Percentiles rank a stretch among this genome's conserved stretches.
These are phyloP conservation scores for Bromus sterilis DNA, from an alignment of 176 grass and related monocot species.

Conservation along the genomic window DNA sequence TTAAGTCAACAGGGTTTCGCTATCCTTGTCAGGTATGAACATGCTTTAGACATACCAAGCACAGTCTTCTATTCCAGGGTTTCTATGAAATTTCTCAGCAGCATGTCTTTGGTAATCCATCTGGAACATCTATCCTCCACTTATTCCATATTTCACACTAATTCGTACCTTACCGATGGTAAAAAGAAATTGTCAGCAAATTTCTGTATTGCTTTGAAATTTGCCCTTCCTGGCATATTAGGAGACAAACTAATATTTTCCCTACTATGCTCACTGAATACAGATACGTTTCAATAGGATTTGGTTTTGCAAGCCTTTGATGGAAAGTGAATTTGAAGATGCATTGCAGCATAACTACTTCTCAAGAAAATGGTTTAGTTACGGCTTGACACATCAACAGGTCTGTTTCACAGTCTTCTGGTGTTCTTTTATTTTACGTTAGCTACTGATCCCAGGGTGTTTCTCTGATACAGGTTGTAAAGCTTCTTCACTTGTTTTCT, in stretches of 20 bases:
- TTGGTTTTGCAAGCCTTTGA: conserved; percentile 54
- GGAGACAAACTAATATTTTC: neutral
- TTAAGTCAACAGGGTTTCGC: conserved; percentile 7
- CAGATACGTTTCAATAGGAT: conserved; percentile 56
- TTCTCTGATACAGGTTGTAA: conserved; percentile 40
- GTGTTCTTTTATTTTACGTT: conserved; percentile 11
- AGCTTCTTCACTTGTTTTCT: conserved; percentile 54
- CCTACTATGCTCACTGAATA: conserved; percentile 3
- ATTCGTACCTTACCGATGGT: neutral
- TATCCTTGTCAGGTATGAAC: conserved; percentile 46
- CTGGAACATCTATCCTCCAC: neutral
- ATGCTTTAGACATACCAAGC: neutral
- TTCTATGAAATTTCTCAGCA: neutral
- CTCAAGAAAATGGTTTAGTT: conserved; percentile 18
- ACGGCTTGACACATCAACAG: conserved; percentile 40
- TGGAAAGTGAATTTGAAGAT: conserved; percentile 35
- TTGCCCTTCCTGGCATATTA: neutral
- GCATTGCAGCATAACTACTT: conserved; percentile 14
- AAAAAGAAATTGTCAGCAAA: neutral
- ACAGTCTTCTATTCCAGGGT: neutral
- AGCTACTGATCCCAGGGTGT: conserved; percentile 8
- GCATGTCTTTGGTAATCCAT: neutral
- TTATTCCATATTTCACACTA: neutral
- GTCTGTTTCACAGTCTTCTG: conserved; percentile 18
- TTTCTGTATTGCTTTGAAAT: neutral